phyloP scores from a whole-genome alignment of 2,329 filamentous ascomycete genomes.

The Beauveria bassiana region DNA sequence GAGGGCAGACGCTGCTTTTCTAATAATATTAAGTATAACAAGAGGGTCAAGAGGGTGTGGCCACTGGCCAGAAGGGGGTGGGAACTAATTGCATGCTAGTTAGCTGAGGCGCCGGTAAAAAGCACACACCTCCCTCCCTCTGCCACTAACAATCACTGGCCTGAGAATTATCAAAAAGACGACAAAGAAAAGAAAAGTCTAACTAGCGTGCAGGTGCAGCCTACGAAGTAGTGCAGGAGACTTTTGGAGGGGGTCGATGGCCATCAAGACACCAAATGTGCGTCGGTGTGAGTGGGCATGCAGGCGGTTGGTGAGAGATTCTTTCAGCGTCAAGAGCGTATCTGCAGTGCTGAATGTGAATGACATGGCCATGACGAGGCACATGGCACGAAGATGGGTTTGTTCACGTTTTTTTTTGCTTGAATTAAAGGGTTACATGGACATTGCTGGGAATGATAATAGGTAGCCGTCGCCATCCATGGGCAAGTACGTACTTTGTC shows the following conservation, averaged over 20 bases:
- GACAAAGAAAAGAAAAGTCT: not conserved
- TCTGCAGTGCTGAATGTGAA: not conserved
- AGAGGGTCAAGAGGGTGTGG: not conserved
- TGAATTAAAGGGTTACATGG: not conserved
- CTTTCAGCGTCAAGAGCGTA: not conserved
- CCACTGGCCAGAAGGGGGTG: not conserved
- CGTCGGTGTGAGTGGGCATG: not conserved
- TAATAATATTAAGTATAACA: not conserved
- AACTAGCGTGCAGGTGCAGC: not conserved
- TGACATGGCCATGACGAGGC: not conserved
- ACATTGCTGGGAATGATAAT: not conserved
- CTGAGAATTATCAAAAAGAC: not conserved
- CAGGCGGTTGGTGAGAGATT: not conserved
- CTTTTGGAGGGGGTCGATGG: not conserved
- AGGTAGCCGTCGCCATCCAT: not conserved
- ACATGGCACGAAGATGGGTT: not conserved
- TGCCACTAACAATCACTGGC: not conserved
- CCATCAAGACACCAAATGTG: not conserved
- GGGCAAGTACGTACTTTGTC: not conserved
- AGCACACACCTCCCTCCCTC: not conserved
- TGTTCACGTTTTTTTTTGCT: not conserved
- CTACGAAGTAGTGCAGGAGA: not conserved
- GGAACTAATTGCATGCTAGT: not conserved
- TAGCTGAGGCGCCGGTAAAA: not conserved
- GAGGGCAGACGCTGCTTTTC: not conserved